Base-by-base conservation (phyloP, 192 early-diverging fungal genomes). In the Podila epicladia region DNA sequence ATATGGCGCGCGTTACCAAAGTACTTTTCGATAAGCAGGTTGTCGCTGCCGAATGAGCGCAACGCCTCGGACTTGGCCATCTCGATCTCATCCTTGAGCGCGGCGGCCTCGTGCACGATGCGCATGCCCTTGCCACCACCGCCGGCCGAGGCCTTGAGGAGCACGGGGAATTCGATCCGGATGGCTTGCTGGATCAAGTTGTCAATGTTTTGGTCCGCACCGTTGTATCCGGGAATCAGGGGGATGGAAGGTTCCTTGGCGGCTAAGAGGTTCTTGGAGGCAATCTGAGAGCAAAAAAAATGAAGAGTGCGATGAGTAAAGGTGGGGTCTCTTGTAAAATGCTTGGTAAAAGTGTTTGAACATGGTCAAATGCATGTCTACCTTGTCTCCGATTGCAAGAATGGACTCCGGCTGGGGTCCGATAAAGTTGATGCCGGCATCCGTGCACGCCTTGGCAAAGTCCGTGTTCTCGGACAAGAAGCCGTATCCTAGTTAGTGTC, bases 41-140 rank as follows among this genome's bases (percentile, higher is more conserved):
- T 77, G 66, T 85, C 87, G 49, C 85, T 85, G 62, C 90, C 90
- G 74, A 91, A 91, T 5, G 87, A 78, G 20, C 87, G 84, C 31
- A 88, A 51, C 8, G 88, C 83, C 72, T 91, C 90, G 5, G 84
- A 83, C 58, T 85, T 82, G 22, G 90, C 89, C 63, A 80, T 82
- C 67, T 86, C 82, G 31, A 90, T 88, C 70, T 90, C 86, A 24
- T 87, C 85, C 38, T 65, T 75, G 45, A 88, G 65, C 3, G 85
- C 84, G n/a, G 82, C 84, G 22, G 82, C 85, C 37, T 85, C 74
- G 38, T 84, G 72, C 7, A 89, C 90, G 45, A 87, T 82, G 35
- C 90, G 85, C 90, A 91, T 91, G n/a, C 90, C 90, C 62, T 90
- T 90, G 31, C 89, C 89, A 72, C 90, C 90, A 33, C 90, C 90